Base-by-base conservation (phyloP, 495 filamentous ascomycete genomes). In the Hypomontagnella monticulosa region DNA sequence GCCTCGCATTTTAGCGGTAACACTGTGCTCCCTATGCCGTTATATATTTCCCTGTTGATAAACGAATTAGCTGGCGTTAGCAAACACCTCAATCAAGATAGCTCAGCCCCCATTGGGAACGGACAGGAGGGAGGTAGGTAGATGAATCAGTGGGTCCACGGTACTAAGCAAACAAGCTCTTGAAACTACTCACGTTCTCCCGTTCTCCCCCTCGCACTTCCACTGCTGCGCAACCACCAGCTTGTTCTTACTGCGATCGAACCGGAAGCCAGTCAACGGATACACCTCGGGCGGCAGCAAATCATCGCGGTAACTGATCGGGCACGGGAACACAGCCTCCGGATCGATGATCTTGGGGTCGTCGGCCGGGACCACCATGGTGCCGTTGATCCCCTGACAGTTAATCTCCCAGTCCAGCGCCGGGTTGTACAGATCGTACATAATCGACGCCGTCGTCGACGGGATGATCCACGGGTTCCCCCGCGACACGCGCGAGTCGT, bases 251-350 rank as follows among this genome's bases (percentile, higher is more conserved):
- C 54, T 37, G 47, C 41, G 47, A 33, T 59, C 40, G 11, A 65
- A 65, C 36, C 16, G 40, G 34, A 65, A 58, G n/a, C 14, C 33
- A 18, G 61, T 65, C 41, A 16, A n/a, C 14, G 61, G 61, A 48
- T 65, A 59, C 42, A 54, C 61, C 34, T 59, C 61, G 4, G 47
- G 61, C 33, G 61, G 61, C 14, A 64, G 38, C 14, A 65, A 34
- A 15, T 65, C 61, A 7, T 65, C 54, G 33, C 62, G 62, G 14
- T 41, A 54, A 15, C 30, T 47, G 15, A 53, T 48, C 41, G 54
- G 61, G 19, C 61, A 65, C n/a, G 48, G 53, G 19, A 40, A 58
- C 41, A 33, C 40, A 20, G 14, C 16, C 7, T 53, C 19, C 10
- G 61, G 61, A 14, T 59, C 30, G 38, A 65, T 44, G 9, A 65